Percentiles rank a stretch among this genome's conserved stretches.
phyloP scores from a whole-genome alignment of 2,329 filamentous ascomycete species.

The Aspergillus floridensis region DNA sequence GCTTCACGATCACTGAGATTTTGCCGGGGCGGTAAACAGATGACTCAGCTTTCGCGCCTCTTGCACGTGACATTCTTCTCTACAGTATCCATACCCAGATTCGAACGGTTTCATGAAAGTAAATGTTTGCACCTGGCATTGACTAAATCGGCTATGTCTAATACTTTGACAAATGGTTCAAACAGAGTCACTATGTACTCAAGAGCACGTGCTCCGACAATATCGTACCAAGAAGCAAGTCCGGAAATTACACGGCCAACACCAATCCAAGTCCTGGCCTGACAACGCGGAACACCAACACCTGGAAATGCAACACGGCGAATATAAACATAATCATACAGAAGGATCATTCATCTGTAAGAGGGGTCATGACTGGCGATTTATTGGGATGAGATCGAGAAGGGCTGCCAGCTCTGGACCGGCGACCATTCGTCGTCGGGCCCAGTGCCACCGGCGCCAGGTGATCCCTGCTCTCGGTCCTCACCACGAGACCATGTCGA shows the following conservation, averaged over 20 bases:
- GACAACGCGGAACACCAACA: constrained; percentile 7
- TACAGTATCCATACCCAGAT: neutral
- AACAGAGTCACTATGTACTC: constrained; percentile 16
- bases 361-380: constrained; percentile 37
- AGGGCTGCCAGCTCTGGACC: constrained; percentile 47
- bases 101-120: neutral
- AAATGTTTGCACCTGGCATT: neutral
- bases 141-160: neutral
- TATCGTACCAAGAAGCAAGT: constrained; percentile 26
- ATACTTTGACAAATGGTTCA: neutral
- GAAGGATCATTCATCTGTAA: constrained; percentile 34
- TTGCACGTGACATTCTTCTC: neutral
- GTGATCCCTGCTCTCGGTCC: constrained; percentile 84
- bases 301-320: constrained; percentile 12
- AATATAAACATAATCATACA: constrained; percentile 15
- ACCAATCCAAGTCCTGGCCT: neutral
- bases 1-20: constrained; percentile 8
- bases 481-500: constrained; percentile 69
- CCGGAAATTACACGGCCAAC: neutral
- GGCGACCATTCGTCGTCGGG: constrained; percentile 49
- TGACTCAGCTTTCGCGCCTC: neutral
- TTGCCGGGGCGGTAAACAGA: constrained; percentile 18
- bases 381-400: constrained; percentile 43
- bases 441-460: constrained; percentile 56
- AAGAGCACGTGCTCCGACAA: constrained; percentile 22